Evolutionary conservation across 305 asterid genomes (phyloP).

Genomic region (Plantago coronopus): DNA sequence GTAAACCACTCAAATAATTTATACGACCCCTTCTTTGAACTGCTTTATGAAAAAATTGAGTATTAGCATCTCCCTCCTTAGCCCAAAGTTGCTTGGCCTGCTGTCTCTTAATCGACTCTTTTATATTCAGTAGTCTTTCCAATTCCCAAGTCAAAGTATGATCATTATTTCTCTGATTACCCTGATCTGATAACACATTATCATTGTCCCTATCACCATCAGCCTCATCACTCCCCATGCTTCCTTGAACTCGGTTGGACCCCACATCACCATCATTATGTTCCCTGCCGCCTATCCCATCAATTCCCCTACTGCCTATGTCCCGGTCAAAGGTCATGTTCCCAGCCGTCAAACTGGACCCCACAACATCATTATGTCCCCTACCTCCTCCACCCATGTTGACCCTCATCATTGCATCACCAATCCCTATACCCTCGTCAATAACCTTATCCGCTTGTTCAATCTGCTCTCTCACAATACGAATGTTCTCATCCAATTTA

Average conservation of each 20-base stretch:
- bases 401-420: too few species aligned
- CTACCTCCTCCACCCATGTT: neutral
- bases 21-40: neutral
- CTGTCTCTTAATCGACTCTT: neutral
- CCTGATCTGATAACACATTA: neutral
- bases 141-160: neutral
- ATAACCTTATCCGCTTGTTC: neutral
- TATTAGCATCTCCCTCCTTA: neutral
- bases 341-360: too few species aligned
- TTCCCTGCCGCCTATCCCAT: too few species aligned
- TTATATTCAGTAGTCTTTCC: neutral
- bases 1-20: neutral
- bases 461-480: neutral
- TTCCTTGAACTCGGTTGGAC: too few species aligned
- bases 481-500: neutral
- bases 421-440: too few species aligned
- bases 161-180: neutral
- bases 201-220: neutral
- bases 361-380: neutral
- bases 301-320: too few species aligned
- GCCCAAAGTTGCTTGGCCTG: neutral
- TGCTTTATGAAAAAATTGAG: neutral
- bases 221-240: too few species aligned
- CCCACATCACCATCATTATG: too few species aligned
- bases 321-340: too few species aligned